Evolutionary conservation across 352 stramenopile species (phyloP), one percentile per base, ranked within the genome.

Genomic region (Globisporangium ultimum): DNA sequence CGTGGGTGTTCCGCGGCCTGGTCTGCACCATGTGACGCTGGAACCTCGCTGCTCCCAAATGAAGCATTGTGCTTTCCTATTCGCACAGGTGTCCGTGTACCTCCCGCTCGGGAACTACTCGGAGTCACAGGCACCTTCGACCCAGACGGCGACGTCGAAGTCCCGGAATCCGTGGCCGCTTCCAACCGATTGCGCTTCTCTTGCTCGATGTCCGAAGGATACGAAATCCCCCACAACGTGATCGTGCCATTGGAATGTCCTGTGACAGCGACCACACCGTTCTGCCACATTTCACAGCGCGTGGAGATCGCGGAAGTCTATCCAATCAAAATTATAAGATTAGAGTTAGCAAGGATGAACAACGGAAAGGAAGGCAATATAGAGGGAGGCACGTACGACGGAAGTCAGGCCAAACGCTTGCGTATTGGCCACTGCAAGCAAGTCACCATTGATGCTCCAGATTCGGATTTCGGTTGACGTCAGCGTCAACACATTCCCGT

Each of bases 371-470:
- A 46, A 24, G 6, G 53, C 0, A 0, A 28, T 15, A n/a, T 60
- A 55, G 10, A 2, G 9, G 40, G 15, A 0, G 22, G 34, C 11
- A 64, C 71, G 62, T 84, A 93, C 83, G 46, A 91, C 83, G 14
- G 61, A 42, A 46, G 66, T 66, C 15, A 93, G 69, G 5, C 80
- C 79, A 24, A 85, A 74, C 1, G 58, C 17, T 51, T 67, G 38
- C 11, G 77, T 54, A 11, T 54, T 76, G 1, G 74, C 80, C n/a
- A 69, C 71, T 7, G 80, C 81, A 6, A 93, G 63, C 8, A 93
- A 63, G 50, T 93, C 84, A 0, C 84, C 84, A 24, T 93, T 93
- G 48, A 93, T 82, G 59, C 80, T 90, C 84, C 84, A 93, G 2
- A 91, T 43, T 3, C 84, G 80, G 8, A 93, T 14, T 48, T 93